Evolutionary conservation across 176 grass and related monocot genomes (phyloP).

Genomic region (Miscanthus lutarioriparius): DNA sequence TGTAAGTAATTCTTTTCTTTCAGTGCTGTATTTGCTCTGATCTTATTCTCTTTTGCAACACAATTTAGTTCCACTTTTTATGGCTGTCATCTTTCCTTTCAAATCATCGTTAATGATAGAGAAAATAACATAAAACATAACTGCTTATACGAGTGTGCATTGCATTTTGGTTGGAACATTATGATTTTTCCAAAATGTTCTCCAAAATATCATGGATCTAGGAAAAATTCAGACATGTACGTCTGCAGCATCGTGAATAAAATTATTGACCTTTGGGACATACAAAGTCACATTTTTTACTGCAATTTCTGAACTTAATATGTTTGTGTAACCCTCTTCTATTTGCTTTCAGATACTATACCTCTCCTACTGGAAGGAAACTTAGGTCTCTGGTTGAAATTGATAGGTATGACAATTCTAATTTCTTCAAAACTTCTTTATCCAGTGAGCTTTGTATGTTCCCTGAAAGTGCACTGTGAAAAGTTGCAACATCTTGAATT

Average conservation of each 20-base stretch:
- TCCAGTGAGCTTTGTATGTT: not conserved
- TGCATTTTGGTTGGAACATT: slow-evolving; percentile 4
- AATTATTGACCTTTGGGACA: not conserved
- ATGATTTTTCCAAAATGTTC: not conserved
- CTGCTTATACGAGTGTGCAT: not conserved
- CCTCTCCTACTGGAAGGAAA: slow-evolving; percentile 70
- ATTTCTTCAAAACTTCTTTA: slow-evolving; percentile 18
- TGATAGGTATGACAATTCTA: slow-evolving; percentile 47
- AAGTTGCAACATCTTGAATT: slow-evolving; percentile 2
- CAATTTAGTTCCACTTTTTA: not conserved
- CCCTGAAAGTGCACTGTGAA: not conserved
- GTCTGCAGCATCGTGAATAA: not conserved
- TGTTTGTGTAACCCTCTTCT: not conserved
- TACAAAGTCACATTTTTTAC: not conserved
- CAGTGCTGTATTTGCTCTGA: slow-evolving; percentile 16
- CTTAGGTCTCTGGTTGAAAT: slow-evolving; percentile 75
- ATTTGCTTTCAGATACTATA: slow-evolving; percentile 69
- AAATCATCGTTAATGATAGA: not conserved
- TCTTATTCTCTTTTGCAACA: slow-evolving; percentile 25
- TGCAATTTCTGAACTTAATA: slow-evolving; percentile 13
- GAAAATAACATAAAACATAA: not conserved
- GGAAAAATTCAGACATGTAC: not conserved
- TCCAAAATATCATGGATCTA: not conserved
- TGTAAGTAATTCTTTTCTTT: slow-evolving; percentile 56
- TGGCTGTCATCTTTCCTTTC: not conserved